Percentiles rank a stretch among this genome's conserved stretches.
phyloP scores from a whole-genome alignment of 192 early-diverging fungal genomes.

The Haplosporangium gracile region DNA sequence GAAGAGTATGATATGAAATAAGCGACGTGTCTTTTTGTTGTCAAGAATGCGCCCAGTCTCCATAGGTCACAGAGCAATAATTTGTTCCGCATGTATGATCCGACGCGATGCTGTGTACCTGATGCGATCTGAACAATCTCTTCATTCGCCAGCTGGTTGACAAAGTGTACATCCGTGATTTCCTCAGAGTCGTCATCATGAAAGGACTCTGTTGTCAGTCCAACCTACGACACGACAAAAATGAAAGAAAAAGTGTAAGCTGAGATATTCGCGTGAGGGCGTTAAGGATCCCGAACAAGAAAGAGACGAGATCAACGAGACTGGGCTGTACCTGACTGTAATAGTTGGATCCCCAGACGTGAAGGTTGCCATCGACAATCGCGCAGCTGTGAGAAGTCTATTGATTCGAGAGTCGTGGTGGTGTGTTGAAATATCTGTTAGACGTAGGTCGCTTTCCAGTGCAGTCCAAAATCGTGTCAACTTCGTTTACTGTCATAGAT shows the following conservation, averaged over 20 bases:
- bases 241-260: background rate
- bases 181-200: constrained; percentile 56
- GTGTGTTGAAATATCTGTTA: background rate
- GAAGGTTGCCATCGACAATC: constrained; percentile 45
- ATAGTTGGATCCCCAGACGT: constrained; percentile 56
- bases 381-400: constrained; percentile 52
- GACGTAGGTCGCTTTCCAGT: background rate
- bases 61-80: background rate
- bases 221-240: constrained; percentile 6
- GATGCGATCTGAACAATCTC: constrained; percentile 53
- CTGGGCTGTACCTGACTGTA: constrained; percentile 33
- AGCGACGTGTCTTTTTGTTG: background rate
- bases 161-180: constrained; percentile 48
- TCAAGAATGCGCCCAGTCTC: background rate
- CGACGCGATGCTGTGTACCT: constrained; percentile 3
- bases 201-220: constrained; percentile 53
- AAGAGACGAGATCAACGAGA: background rate
- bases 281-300: background rate
- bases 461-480: background rate
- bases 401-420: background rate
- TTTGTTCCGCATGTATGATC: constrained; percentile 5
- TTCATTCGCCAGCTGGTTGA: constrained; percentile 48
- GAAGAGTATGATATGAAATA: background rate
- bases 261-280: no score
- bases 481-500: background rate